phyloP scores from a whole-genome alignment of 2,329 filamentous ascomycete genomes.

The Penicillium frequentans region DNA sequence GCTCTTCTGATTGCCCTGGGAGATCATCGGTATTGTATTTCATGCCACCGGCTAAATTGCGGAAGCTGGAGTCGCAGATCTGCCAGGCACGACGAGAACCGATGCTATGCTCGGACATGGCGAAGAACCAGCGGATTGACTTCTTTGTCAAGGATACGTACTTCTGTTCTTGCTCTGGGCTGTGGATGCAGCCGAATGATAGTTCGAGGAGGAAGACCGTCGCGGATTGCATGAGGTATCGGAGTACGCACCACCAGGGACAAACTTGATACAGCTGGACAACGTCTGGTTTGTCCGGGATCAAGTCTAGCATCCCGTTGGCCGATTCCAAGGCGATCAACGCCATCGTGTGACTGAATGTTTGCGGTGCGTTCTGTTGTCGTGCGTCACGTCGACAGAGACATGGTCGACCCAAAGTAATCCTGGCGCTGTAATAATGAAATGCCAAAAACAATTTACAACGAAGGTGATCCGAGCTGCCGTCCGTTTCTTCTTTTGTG shows the following conservation, averaged over 20 bases:
- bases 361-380: conserved; percentile 22
- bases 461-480: conserved; percentile 35
- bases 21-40: conserved; percentile 37
- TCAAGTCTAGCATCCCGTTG: conserved; percentile 38
- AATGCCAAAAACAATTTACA: conserved; percentile 44
- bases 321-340: conserved; percentile 41
- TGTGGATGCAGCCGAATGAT: conserved; percentile 45
- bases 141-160: conserved; percentile 43
- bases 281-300: conserved; percentile 44
- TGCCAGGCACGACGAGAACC: conserved; percentile 45
- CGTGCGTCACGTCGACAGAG: conserved; percentile 45
- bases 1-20: conserved; percentile 22
- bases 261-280: conserved; percentile 41
- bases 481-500: conserved; percentile 31
- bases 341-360: conserved; percentile 43
- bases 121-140: conserved; percentile 44
- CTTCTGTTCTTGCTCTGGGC: conserved; percentile 39
- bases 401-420: conserved; percentile 47
- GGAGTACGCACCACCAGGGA: conserved; percentile 49
- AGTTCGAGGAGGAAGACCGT: conserved; percentile 49
- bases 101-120: conserved; percentile 40
- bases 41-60: conserved; percentile 36
- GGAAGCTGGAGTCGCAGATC: conserved; percentile 39
- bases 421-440: conserved; percentile 45
- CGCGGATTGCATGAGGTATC: conserved; percentile 46